phyloP scores from a whole-genome alignment of 441 rosid genomes.

The Populus hybrid region DNA sequence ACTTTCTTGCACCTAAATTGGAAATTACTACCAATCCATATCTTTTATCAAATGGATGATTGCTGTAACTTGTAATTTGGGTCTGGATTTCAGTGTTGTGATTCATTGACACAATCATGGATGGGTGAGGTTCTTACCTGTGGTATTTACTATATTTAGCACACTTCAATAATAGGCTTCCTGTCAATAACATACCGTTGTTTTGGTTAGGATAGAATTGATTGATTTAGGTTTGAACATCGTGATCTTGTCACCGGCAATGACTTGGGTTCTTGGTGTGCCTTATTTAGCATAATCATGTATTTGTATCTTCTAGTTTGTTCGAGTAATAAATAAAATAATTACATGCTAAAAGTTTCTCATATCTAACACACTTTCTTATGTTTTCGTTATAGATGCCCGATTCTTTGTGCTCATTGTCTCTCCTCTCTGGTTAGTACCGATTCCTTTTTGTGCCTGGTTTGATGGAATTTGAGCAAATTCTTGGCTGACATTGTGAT shows the following conservation, averaged over 20 bases:
- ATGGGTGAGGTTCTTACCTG: neutral
- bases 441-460: constrained; percentile 1
- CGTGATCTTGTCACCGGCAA: neutral
- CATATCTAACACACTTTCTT: neutral
- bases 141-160: neutral
- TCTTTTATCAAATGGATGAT: neutral
- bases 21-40: neutral
- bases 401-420: constrained; percentile 29
- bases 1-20: neutral
- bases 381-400: constrained; percentile 26
- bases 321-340: neutral
- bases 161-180: neutral
- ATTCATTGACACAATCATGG: neutral
- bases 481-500: constrained; percentile 2
- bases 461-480: neutral
- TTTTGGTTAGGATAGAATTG: neutral
- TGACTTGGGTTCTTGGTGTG: neutral
- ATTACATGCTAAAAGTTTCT: neutral
- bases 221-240: neutral
- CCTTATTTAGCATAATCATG: neutral
- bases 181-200: neutral
- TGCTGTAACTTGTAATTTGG: neutral
- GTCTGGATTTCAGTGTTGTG: neutral
- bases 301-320: no score
- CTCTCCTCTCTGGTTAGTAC: constrained; percentile 46